Evolutionary conservation across 495 filamentous ascomycete genomes (phyloP).

Genomic region (Cercophora scortea): DNA sequence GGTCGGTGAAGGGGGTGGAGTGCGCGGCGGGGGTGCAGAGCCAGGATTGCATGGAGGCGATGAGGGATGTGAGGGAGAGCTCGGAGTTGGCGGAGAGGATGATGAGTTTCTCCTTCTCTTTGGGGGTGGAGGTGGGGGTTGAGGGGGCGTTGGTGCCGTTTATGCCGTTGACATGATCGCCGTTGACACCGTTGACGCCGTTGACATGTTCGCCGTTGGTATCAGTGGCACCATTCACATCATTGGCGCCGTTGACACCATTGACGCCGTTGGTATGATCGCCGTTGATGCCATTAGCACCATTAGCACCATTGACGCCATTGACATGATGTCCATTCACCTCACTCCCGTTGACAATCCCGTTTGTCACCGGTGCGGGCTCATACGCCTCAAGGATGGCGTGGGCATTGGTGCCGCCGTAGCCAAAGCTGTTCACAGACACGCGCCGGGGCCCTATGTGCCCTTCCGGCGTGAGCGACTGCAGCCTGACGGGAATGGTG

Average conservation of each 20-base stretch:
- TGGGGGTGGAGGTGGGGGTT: background rate
- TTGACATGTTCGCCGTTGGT: too few relatives aligned
- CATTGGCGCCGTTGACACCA: background rate
- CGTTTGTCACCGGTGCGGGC: background rate
- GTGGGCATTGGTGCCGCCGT: conserved; percentile 13
- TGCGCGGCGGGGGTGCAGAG: conserved; percentile 11
- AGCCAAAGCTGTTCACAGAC: conserved; percentile 2
- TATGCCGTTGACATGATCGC: too few relatives aligned
- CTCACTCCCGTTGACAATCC: too few relatives aligned
- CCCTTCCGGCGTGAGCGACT: background rate
- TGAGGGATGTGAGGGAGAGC: conserved; percentile 31
- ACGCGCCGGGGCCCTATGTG: background rate
- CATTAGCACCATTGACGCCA: too few relatives aligned
- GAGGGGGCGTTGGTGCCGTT: background rate
- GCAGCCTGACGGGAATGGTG: conserved; percentile 2
- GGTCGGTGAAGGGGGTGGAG: conserved; percentile 13
- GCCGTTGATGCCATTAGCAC: background rate
- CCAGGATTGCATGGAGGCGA: conserved; percentile 7
- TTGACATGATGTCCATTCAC: too few relatives aligned
- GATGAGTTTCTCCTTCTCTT: conserved; percentile 10
- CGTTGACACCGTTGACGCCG: too few relatives aligned
- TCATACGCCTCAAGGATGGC: conserved; percentile 34
- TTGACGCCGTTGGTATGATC: background rate
- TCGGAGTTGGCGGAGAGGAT: conserved; percentile 48
- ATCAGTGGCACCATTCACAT: background rate